These are phyloP conservation scores for Tulasnella sp. DNA, from an alignment of 768 basidiomycete species.

Conservation along the genomic window DNA sequence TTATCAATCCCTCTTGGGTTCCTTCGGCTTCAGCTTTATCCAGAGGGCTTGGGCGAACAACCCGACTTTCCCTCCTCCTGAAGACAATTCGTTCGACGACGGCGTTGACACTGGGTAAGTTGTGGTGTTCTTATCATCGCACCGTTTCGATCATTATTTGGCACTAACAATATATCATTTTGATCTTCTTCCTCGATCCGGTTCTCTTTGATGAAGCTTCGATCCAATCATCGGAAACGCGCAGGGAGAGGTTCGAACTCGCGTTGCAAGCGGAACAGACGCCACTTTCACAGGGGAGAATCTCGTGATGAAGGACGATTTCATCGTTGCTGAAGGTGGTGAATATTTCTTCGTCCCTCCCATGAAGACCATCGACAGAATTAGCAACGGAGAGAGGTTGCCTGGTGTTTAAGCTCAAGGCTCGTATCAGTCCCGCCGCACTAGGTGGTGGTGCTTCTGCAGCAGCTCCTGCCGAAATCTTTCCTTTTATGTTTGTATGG, in stretches of 20 bases:
- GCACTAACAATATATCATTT: not conserved
- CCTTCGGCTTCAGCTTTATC: slow-evolving; percentile 11
- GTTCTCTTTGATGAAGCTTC: not conserved
- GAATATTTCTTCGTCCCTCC: slow-evolving; percentile 25
- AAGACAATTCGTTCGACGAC: not conserved
- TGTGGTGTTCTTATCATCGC: not conserved
- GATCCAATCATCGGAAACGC: slow-evolving; percentile 24
- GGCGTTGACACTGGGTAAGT: not conserved
- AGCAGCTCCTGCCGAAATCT: no score
- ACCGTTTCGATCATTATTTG: not conserved
- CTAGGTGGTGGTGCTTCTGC: no score
- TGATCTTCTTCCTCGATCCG: not conserved
- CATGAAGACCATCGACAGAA: slow-evolving; percentile 10
- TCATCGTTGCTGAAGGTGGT: slow-evolving; percentile 18
- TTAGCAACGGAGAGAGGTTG: slow-evolving; percentile 11
- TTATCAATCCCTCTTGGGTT: slow-evolving; percentile 17
- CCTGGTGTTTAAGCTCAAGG: not conserved
- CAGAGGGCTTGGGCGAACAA: not conserved
- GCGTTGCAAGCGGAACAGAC: not conserved
- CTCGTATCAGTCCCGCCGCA: not conserved
- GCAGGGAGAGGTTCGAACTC: not conserved
- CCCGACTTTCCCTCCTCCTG: slow-evolving; percentile 3
- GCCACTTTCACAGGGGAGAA: not conserved
- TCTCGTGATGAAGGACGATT: slow-evolving; percentile 9
- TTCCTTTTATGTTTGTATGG: no score